phyloP scores from a whole-genome alignment of 345 rosid species.

The Camelina laxa region DNA sequence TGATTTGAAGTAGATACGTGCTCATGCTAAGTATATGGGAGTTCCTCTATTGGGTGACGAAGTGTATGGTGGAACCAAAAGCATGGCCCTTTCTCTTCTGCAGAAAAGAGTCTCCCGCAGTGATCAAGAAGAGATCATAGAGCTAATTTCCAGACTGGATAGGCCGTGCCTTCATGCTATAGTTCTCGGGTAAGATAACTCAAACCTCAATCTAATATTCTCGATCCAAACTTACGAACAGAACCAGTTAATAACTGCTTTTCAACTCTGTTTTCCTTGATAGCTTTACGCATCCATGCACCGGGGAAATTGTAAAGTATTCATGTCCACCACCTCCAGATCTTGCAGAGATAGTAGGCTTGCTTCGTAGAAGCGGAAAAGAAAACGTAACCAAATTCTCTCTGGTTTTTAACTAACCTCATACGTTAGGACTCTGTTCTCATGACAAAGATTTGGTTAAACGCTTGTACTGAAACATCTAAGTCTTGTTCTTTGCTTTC shows the following conservation, averaged over 20 bases:
- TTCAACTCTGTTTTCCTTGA: constrained; percentile 12
- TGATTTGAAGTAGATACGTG: constrained; percentile 71
- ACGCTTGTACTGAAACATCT: neutral
- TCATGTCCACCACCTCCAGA: constrained; percentile 83
- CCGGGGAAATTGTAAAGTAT: constrained; percentile 59
- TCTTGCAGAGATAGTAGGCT: constrained; percentile 58
- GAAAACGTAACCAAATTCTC: constrained; percentile 52
- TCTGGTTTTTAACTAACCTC: constrained; percentile 7
- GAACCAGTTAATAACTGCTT: neutral
- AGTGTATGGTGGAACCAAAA: constrained; percentile 83
- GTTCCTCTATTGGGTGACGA: constrained; percentile 86
- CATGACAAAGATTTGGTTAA: neutral
- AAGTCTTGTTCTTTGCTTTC: neutral
- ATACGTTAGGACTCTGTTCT: neutral
- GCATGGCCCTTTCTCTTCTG: constrained; percentile 78
- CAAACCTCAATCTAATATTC: constrained; percentile 23
- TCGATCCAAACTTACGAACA: neutral
- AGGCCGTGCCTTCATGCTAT: constrained; percentile 95
- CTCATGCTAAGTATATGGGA: constrained; percentile 87
- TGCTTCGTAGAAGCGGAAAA: constrained; percentile 64
- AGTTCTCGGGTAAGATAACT: constrained; percentile 72
- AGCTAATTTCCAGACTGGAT: constrained; percentile 64
- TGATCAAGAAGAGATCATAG: constrained; percentile 50
- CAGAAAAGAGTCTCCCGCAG: constrained; percentile 56
- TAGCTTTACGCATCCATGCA: constrained; percentile 81